Conservation (phyloP, 306 rosid species). For the Vicia faba region DNA sequence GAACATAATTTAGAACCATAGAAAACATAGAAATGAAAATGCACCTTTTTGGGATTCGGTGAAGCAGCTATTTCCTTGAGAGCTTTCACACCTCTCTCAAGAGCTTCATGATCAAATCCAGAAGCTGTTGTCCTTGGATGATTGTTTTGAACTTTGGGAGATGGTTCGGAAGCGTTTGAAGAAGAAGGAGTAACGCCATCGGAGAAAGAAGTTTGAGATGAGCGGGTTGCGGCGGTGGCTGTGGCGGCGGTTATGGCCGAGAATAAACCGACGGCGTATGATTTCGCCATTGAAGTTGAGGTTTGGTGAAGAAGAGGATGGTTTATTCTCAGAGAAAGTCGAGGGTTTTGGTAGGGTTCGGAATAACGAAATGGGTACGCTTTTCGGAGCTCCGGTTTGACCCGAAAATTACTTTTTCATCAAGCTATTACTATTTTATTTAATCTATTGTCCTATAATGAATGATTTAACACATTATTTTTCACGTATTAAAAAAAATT, state of each 20-base stretch:
- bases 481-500: too few relatives aligned
- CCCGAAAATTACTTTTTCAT: neutral
- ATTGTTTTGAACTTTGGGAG: slow-evolving; percentile 65
- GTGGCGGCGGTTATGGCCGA: slow-evolving; percentile 67
- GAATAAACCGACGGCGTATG: slow-evolving; percentile 48
- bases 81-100: slow-evolving; percentile 73
- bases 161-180: slow-evolving; percentile 19
- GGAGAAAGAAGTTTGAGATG: slow-evolving; percentile 19
- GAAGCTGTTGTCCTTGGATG: slow-evolving; percentile 76
- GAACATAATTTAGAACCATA: neutral
- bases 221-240: slow-evolving; percentile 41
- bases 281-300: slow-evolving; percentile 17
- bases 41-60: slow-evolving; percentile 62
- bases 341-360: slow-evolving; percentile 29
- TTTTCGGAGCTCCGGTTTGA: neutral
- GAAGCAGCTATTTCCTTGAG: slow-evolving; percentile 56
- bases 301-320: neutral
- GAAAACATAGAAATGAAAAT: slow-evolving; percentile 16
- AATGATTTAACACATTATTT: too few relatives aligned
- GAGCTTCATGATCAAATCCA: slow-evolving; percentile 84
- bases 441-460: too few relatives aligned
- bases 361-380: neutral
- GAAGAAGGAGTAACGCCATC: slow-evolving; percentile 28
- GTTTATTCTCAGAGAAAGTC: neutral
- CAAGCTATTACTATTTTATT: too few relatives aligned